Evolutionary conservation across 2,329 filamentous ascomycete species (phyloP), one percentile per base, ranked within the genome.

Genomic region (Aureobasidium sp.): DNA sequence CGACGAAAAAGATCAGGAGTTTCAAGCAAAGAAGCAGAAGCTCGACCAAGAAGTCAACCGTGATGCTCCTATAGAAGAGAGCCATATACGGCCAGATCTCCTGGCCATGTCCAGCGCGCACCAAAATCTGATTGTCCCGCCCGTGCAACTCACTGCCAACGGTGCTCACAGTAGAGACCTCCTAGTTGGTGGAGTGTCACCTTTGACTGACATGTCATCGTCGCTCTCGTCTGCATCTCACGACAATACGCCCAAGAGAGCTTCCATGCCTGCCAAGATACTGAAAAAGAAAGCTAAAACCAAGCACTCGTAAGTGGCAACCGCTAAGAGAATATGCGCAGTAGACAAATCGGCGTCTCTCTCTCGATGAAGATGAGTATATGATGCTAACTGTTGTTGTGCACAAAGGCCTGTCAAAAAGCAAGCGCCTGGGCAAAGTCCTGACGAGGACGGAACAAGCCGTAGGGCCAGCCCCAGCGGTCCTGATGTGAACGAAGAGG

Each of bases 331-430:
- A 21, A 36, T 42, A 8, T 21, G 53, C 30, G 16, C 36, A 39
- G 21, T 29, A 7, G 9, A 15, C 32, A 39, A 5, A 37, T 39
- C 27, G 32, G 27, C n/a, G 45, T 21, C 21, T 11, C 49, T 7
- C n/a, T 42, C 42, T 21, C 37, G 32, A 8, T 21, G 15, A 32
- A 32, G 13, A 27, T 39, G 37, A 45, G 36, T n/a, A 42, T 42
- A 30, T 10, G 7, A 58, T 58, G 53, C 54, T 58, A 45, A 58
- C 32, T 42, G 21, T n/a, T 29, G 29, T 13, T 48, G 44, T 47
- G 66, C 70, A 68, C 66, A 63, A 71, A 92, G 89, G 67, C 89
- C 89, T 47, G 81, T 87, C 74, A 92, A 92, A 78, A 90, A 88
- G 77, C 88, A 87, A 74, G 80, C 81, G 64, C 83, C 85, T 67